Percentiles rank a stretch among this genome's conserved stretches.
phyloP scores from a whole-genome alignment of 176 grass and related monocot species.

The Lolium rigidum region DNA sequence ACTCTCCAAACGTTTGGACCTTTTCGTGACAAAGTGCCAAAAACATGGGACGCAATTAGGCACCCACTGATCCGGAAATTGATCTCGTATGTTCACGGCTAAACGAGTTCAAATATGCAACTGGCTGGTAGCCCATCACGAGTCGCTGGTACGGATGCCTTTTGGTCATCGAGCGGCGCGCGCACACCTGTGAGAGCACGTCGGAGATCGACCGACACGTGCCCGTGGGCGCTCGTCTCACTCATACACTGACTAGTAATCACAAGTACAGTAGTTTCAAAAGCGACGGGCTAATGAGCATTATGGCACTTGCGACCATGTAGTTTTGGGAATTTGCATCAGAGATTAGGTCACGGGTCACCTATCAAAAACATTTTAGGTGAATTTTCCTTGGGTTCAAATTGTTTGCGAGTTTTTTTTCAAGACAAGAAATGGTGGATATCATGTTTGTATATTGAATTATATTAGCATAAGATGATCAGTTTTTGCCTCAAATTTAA shows the following conservation, averaged over 20 bases:
- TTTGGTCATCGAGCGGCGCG: neutral
- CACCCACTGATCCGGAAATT: neutral
- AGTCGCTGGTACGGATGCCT: neutral
- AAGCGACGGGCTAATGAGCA: neutral
- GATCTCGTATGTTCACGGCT: neutral
- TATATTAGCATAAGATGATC: no score
- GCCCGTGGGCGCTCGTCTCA: neutral
- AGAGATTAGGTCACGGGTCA: neutral
- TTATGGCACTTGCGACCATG: neutral
- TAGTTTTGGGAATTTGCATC: neutral
- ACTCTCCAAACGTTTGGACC: conserved; percentile 6
- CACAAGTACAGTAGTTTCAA: neutral
- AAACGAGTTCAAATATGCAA: neutral
- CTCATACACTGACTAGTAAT: neutral
- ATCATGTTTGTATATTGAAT: neutral
- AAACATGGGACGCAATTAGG: neutral
- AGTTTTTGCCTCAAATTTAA: no score
- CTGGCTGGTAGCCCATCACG: neutral
- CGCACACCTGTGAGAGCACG: neutral
- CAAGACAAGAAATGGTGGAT: neutral
- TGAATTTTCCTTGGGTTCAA: neutral
- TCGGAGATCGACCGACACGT: neutral
- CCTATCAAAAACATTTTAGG: neutral
- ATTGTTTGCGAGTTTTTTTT: neutral
- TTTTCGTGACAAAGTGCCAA: conserved; percentile 10